Evolutionary conservation across 202 grass and related monocot genomes (phyloP).

Genomic region (Zoysia matrella): DNA sequence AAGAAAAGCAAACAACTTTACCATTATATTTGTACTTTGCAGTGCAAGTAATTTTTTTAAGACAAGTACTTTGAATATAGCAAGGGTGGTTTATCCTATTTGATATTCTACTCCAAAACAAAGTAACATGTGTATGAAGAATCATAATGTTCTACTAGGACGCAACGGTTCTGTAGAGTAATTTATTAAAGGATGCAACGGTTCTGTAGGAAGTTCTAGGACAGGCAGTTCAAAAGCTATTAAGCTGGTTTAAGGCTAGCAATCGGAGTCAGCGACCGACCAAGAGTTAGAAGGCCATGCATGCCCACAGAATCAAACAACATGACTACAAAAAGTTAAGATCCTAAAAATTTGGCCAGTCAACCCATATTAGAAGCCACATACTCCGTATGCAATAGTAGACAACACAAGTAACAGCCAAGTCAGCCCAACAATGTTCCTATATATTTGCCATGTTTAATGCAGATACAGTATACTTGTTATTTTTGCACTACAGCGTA

Average conservation of each 20-base stretch:
- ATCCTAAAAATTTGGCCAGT: not conserved
- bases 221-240: slow-evolving; percentile 5
- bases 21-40: not conserved
- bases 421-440: not conserved
- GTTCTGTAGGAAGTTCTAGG: not conserved
- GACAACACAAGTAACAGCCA: not conserved
- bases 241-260: slow-evolving; percentile 19
- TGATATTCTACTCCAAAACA: not conserved
- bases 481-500: not conserved
- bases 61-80: not conserved
- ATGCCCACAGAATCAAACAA: slow-evolving; percentile 7
- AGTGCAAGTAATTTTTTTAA: not conserved
- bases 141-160: too few species aligned
- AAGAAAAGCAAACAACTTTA: not conserved
- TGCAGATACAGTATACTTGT: not conserved
- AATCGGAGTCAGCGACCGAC: slow-evolving; percentile 1
- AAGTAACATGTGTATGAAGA: not conserved
- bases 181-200: not conserved
- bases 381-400: not conserved
- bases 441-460: not conserved
- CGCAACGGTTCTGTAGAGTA: not conserved
- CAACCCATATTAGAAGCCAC: slow-evolving; percentile 17
- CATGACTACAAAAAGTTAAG: not conserved
- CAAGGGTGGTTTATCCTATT: not conserved
- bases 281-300: not conserved